These are phyloP conservation scores for Yamadazyma friedrichii DNA, from an alignment of 1,139 yeast genomes.

Conservation along the genomic window DNA sequence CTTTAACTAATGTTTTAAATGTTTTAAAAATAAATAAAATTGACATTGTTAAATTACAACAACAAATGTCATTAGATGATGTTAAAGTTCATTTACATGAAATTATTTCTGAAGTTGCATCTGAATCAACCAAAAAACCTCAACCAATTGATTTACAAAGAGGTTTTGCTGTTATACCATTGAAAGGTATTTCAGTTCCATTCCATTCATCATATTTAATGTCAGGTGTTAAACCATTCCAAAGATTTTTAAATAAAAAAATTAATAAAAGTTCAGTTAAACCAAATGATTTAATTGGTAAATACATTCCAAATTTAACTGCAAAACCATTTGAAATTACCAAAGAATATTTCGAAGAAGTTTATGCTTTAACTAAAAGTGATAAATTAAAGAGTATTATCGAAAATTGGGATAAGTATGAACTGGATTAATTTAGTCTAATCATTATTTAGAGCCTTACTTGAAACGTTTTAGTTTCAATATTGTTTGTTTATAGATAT, in stretches of 20 bases:
- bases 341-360: slow-evolving; percentile 95
- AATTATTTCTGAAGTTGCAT: slow-evolving; percentile 81
- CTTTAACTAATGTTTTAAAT: slow-evolving; percentile 89
- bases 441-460: not conserved
- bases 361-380: slow-evolving; percentile 85
- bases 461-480: not conserved
- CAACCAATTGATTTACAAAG: slow-evolving; percentile 97
- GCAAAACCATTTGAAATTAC: slow-evolving; percentile 96
- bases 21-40: slow-evolving; percentile 91
- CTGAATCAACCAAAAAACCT: slow-evolving; percentile 78
- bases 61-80: slow-evolving; percentile 76
- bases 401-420: slow-evolving; percentile 94
- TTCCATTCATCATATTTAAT: slow-evolving; percentile 97
- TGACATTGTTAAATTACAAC: slow-evolving; percentile 85
- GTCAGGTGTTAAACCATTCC: slow-evolving; percentile 98
- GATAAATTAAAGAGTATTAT: slow-evolving; percentile 86
- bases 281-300: slow-evolving; percentile 88
- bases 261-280: slow-evolving; percentile 92
- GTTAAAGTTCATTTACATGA: slow-evolving; percentile 85
- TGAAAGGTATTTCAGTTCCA: slow-evolving; percentile 97
- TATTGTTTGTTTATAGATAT: not conserved
- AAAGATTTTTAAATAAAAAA: slow-evolving; percentile 94
- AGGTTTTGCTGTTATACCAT: slow-evolving; percentile 97
- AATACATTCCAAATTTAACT: slow-evolving; percentile 97
- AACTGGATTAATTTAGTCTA: slow-evolving; percentile 32